Percentiles rank a stretch among this genome's conserved stretches.
These are phyloP conservation scores for Phyllosticta citriasiana DNA, from an alignment of 2,329 filamentous ascomycete species.

Conservation along the genomic window DNA sequence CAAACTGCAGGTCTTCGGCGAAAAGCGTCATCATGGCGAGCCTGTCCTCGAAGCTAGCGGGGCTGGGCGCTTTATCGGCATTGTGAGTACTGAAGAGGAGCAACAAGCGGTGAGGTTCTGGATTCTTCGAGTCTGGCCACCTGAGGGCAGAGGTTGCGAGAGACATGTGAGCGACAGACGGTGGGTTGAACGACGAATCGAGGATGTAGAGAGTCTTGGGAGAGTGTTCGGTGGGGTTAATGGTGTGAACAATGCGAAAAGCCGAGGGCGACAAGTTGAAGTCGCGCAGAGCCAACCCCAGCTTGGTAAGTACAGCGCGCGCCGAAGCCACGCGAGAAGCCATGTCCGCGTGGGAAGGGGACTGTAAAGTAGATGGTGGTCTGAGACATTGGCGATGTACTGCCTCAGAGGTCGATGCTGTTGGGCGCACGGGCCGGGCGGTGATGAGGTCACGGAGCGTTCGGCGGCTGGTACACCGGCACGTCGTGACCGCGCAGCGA, in stretches of 20 bases:
- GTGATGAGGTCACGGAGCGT: slow-evolving; percentile 3
- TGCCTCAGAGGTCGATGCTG: not conserved
- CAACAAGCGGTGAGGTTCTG: slow-evolving; percentile 39
- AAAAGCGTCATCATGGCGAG: slow-evolving; percentile 64
- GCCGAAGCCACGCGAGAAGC: slow-evolving; percentile 18
- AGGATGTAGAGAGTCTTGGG: slow-evolving; percentile 48
- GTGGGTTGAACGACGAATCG: slow-evolving; percentile 58
- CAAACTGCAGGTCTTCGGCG: slow-evolving; percentile 42
- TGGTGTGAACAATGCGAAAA: slow-evolving; percentile 26
- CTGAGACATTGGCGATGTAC: slow-evolving; percentile 1
- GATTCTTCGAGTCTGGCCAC: slow-evolving; percentile 15
- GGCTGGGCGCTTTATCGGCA: slow-evolving; percentile 56
- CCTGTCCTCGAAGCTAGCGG: slow-evolving; percentile 57
- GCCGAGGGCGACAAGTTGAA: slow-evolving; percentile 24
- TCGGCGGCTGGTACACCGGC: slow-evolving; percentile 7
- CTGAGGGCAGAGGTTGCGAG: slow-evolving; percentile 45
- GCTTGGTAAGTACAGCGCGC: slow-evolving; percentile 20
- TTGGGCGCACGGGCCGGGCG: slow-evolving; percentile 1
- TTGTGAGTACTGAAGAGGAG: slow-evolving; percentile 55
- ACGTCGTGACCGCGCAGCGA: slow-evolving; percentile 1
- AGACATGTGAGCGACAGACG: slow-evolving; percentile 47
- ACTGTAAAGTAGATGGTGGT: not conserved
- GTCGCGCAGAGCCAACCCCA: slow-evolving; percentile 22
- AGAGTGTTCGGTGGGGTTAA: slow-evolving; percentile 26
- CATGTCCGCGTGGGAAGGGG: slow-evolving; percentile 16